These are phyloP conservation scores for Coemansia sp. DNA, from an alignment of 192 early-diverging fungal species.

Conservation along the genomic window DNA sequence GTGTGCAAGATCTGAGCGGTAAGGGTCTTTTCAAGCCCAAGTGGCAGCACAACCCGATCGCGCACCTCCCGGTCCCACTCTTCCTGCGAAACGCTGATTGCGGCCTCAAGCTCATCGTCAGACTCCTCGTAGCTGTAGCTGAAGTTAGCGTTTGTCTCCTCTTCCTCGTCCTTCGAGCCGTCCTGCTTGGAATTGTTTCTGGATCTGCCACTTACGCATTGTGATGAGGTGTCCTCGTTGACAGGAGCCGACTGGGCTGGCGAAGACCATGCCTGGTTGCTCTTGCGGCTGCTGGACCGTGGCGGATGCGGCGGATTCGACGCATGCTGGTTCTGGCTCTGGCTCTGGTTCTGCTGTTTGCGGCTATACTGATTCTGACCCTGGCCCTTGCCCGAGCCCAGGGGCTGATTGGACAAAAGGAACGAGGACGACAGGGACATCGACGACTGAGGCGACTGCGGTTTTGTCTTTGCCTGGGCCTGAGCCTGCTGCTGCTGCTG, in stretches of 20 bases:
- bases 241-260: neutral
- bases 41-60: constrained; percentile 32
- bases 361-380: neutral
- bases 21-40: constrained; percentile 51
- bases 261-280: neutral
- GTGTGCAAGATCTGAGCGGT: constrained; percentile 61
- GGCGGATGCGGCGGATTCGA: neutral
- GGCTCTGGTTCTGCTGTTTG: constrained; percentile 3
- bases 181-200: constrained; percentile 11
- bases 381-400: neutral
- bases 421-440: neutral
- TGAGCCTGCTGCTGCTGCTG: constrained; percentile 7
- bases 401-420: neutral
- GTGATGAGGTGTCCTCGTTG: neutral
- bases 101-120: constrained; percentile 25
- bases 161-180: constrained; percentile 8
- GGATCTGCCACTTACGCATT: neutral
- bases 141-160: constrained; percentile 3
- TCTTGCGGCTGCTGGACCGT: neutral
- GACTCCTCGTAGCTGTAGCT: constrained; percentile 8
- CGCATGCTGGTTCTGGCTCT: constrained; percentile 12
- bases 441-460: neutral
- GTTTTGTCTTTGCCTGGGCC: neutral
- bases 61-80: constrained; percentile 38
- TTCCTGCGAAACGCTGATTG: constrained; percentile 37